Conservation (phyloP, 345 rosid genomes). For the Euclidium syriacum region DNA sequence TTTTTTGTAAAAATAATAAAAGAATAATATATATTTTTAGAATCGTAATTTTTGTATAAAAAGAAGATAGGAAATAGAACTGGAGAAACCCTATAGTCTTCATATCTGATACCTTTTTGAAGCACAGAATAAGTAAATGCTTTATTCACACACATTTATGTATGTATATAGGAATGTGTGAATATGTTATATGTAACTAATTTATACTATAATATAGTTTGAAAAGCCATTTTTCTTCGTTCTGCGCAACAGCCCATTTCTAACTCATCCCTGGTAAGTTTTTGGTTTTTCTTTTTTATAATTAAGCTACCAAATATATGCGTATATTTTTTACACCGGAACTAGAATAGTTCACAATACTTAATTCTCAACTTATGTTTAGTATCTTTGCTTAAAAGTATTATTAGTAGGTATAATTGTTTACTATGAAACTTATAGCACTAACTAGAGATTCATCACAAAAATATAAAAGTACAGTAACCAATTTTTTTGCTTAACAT, state of each 20-base stretch:
- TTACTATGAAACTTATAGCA: not conserved
- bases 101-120: constrained; percentile 27
- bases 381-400: not conserved
- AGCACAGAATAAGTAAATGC: constrained; percentile 35
- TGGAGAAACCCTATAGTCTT: constrained; percentile 28
- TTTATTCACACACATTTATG: constrained; percentile 32
- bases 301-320: not conserved
- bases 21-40: constrained; percentile 4
- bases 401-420: not conserved
- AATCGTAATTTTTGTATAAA: constrained; percentile 25
- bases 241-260: constrained; percentile 26
- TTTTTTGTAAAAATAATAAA: not conserved
- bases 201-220: constrained; percentile 4
- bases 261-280: constrained; percentile 16
- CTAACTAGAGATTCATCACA: not conserved
- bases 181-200: not conserved
- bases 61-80: constrained; percentile 25
- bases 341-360: constrained; percentile 12
- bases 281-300: not conserved
- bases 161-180: constrained; percentile 22
- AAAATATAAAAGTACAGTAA: too few species aligned
- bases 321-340: not conserved
- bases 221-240: constrained; percentile 17
- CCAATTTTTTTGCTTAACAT: too few species aligned
- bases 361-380: not conserved